Base-by-base conservation (phyloP, 441 rosid genomes). In the Gossypium gossypioides region DNA sequence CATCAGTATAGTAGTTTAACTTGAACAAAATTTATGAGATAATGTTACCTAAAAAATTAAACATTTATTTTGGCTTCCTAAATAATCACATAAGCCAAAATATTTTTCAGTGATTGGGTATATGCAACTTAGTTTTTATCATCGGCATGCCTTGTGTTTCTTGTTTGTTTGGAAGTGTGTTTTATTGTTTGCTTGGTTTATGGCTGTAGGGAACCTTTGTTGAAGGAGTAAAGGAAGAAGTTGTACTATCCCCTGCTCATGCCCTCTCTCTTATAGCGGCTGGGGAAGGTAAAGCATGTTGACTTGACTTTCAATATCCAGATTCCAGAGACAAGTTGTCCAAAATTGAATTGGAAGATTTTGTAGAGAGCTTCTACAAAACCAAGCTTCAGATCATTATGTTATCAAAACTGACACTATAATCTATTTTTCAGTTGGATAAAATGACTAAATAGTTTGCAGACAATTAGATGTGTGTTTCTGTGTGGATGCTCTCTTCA, bases 161-260 rank as follows among this genome's bases (percentile, higher is more conserved):
- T 29, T 12, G 50, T 25, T 13, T 71, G 37, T 25, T 71, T 0
- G 16, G 9, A 71, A 25, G 7, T 61, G 48, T 44, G 8, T 78
- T 61, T 81, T 51, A 64, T 76, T 55, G 29, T 56, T 69, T 65
- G 46, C 68, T 77, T 76, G 54, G 61, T 77, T 79, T 32, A 54
- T 84, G 76, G 52, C 65, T 81, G 40, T 70, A 96, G 99, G 99
- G 99, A 84, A 96, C 97, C 75, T 96, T 87, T 81, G 89, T 96
- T 42, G 99, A 96, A 80, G 99, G 99, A 76, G 77, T 96, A 73
- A 91, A 96, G 88, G 97, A 96, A 81, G 99, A 96, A 89, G 99
- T 93, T 80, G 99, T 96, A 27, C 78, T 96, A 79, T 96, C 99
- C 73, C 97, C 99, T 78, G 99, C 97, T 74, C 99, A 96, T 81